Conservation (phyloP, 1,139 yeast genomes). For the Zygoascus hellenicus region DNA sequence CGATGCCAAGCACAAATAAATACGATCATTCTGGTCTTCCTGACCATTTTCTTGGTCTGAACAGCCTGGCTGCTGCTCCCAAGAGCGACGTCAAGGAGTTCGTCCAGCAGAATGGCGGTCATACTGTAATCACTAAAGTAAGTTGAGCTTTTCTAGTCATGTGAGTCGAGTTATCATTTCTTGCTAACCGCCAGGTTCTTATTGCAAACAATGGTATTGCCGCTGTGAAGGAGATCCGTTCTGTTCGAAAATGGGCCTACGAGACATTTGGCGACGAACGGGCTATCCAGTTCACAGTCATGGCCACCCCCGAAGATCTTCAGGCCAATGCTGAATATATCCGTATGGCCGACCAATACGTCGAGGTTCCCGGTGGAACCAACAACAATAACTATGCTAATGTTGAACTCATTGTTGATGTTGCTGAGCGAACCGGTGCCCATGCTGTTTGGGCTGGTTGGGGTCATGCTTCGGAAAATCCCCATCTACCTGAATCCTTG, state of each 20-base stretch:
- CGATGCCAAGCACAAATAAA: not conserved
- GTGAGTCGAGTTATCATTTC: not conserved
- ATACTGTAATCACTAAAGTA: conserved; percentile 77
- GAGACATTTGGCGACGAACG: conserved; percentile 95
- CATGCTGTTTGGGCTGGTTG: conserved; percentile 99
- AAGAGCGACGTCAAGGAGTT: conserved; percentile 74
- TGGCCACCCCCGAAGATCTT: conserved; percentile 99
- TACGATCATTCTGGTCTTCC: conserved; percentile 44
- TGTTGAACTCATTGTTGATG: conserved; percentile 92
- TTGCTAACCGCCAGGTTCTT: conserved; percentile 42
- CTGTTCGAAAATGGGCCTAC: conserved; percentile 97
- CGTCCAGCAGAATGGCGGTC: conserved; percentile 84
- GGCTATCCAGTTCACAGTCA: conserved; percentile 88
- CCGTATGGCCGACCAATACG: conserved; percentile 98
- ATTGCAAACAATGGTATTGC: conserved; percentile 99
- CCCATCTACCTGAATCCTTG: conserved; percentile 83
- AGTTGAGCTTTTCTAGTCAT: conserved; percentile 13
- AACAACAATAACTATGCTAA: conserved; percentile 97
- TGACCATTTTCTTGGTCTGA: conserved; percentile 71
- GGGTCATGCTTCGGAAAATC: conserved; percentile 99
- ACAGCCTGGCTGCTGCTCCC: conserved; percentile 68
- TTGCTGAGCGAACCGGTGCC: conserved; percentile 93
- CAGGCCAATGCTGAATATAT: conserved; percentile 96
- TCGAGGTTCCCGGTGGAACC: conserved; percentile 98
- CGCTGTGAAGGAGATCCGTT: conserved; percentile 96